Conservation (phyloP, 2,329 filamentous ascomycete genomes). For the Pestalotiopsis sp. region DNA sequence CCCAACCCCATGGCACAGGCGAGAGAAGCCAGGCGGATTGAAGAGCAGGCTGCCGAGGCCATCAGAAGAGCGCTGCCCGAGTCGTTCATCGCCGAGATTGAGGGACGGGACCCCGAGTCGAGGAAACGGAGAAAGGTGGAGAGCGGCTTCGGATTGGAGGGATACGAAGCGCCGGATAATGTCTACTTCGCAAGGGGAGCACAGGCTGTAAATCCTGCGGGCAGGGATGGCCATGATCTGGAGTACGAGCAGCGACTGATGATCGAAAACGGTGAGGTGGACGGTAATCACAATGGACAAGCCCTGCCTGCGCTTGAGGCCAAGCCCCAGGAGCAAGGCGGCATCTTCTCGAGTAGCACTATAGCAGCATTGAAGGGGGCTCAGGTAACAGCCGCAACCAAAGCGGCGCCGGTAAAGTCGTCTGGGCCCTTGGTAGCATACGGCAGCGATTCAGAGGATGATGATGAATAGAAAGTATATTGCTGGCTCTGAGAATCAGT, state of each 20-base stretch:
- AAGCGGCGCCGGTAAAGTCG: constrained; percentile 53
- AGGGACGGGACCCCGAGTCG: constrained; percentile 85
- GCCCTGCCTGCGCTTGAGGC: constrained; percentile 40
- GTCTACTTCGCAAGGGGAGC: constrained; percentile 87
- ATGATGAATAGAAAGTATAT: constrained; percentile 29
- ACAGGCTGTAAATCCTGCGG: constrained; percentile 63
- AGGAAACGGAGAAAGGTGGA: constrained; percentile 88
- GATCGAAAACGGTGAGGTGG: constrained; percentile 57
- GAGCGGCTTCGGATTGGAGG: constrained; percentile 83
- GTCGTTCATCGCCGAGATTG: constrained; percentile 90
- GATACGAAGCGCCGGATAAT: constrained; percentile 92
- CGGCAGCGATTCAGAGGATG: constrained; percentile 82
- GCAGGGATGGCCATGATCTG: constrained; percentile 61
- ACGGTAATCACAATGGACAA: constrained; percentile 41
- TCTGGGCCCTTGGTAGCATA: constrained; percentile 83
- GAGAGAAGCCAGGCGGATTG: constrained; percentile 82
- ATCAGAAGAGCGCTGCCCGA: constrained; percentile 85
- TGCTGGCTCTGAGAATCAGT: background rate
- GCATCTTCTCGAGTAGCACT: constrained; percentile 82
- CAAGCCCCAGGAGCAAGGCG: constrained; percentile 46
- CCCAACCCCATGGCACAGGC: constrained; percentile 95
- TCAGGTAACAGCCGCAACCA: constrained; percentile 56
- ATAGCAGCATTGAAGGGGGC: constrained; percentile 73
- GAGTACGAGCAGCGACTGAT: constrained; percentile 64
- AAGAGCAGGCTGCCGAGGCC: constrained; percentile 95